Conservation (phyloP, 208 protist genomes). For the Trypanosomatidae sp. region DNA sequence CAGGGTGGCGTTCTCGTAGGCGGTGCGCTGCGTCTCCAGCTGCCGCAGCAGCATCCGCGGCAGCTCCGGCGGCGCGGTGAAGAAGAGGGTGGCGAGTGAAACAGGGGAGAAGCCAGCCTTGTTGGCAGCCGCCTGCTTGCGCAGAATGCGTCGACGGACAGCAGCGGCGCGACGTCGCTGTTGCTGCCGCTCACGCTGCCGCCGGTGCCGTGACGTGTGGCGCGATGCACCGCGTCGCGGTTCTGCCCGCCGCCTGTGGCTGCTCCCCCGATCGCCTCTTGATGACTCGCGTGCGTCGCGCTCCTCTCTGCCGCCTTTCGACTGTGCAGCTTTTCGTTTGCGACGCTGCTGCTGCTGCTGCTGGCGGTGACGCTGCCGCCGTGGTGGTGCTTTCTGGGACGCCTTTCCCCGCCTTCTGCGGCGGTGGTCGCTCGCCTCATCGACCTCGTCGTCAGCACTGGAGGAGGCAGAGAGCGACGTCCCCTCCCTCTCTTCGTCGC, state of each 20-base stretch:
- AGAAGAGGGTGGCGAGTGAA: conserved; percentile 20
- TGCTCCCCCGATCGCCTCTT: conserved; percentile 2
- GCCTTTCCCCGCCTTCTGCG: too few relatives aligned
- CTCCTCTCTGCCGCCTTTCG: too few relatives aligned
- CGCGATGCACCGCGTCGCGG: background rate
- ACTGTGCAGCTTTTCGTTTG: too few relatives aligned
- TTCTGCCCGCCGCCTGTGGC: background rate
- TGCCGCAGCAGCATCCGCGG: conserved; percentile 7
- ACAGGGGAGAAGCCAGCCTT: conserved; percentile 13
- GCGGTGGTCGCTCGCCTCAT: too few relatives aligned
- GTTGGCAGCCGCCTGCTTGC: conserved; percentile 9
- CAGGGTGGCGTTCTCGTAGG: too few relatives aligned
- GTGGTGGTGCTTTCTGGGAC: too few relatives aligned
- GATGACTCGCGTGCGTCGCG: too few relatives aligned
- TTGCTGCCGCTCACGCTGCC: background rate
- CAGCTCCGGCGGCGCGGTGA: conserved; percentile 20
- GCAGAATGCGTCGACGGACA: conserved; percentile 1
- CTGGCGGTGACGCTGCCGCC: too few relatives aligned
- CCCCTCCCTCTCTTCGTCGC: too few relatives aligned
- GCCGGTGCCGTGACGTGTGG: background rate
- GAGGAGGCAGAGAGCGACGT: too few relatives aligned
- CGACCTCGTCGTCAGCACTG: too few relatives aligned
- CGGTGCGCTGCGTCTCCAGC: background rate
- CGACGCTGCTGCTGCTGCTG: too few relatives aligned
- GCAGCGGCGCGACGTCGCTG: conserved; percentile 2